Base-by-base conservation (phyloP, 306 rosid genomes). In the Quercus berberidifolia region DNA sequence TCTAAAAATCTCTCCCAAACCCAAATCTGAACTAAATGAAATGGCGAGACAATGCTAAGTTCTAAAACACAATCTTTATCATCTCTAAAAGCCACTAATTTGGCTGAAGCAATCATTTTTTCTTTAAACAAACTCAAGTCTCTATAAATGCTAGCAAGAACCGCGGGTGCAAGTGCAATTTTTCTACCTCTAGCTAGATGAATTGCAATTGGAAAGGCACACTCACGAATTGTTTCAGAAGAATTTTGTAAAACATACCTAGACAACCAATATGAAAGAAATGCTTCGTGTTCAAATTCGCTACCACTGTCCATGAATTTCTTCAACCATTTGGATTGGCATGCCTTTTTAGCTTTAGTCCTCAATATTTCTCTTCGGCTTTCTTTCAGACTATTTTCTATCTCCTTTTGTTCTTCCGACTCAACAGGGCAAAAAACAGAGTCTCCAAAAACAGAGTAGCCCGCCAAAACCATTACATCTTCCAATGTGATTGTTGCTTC, bases 401-500 rank as follows among this genome's bases (percentile, higher is more conserved):
- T 33, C 51, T 83, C 25, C 38, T 21, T 13, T 51, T 59, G 35
- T 3, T 78, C 60, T 23, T 15, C 19, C 30, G 25, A 51, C 2
- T 58, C 58, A 19, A 82, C 71, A 17, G 72, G 76, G 10, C 60
- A 26, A 0, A 57, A 65, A 55, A 73, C 54, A 73, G 79, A 78
- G 64, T 73, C 71, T 0, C 82, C 85, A 55, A 78, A 21, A 64
- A 82, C 79, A 2, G 80, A 74, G 46, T 30, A 83, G 9, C 80
- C 77, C 0, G 70, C 86, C 18, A 78, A 68, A 49, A 89, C 70
- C 85, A 82, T 76, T 1, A 87, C 54, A 79, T 91, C 95, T 76
- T 91, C 92, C 83, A 91, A 76, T 0, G 92, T 87, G 72, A 90
- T 80, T 0, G 92, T 85, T 9, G 87, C 89, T 79, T 86, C 92